Evolutionary conservation across 768 basidiomycete genomes (phyloP).

Genomic region (Leccinum boreale): DNA sequence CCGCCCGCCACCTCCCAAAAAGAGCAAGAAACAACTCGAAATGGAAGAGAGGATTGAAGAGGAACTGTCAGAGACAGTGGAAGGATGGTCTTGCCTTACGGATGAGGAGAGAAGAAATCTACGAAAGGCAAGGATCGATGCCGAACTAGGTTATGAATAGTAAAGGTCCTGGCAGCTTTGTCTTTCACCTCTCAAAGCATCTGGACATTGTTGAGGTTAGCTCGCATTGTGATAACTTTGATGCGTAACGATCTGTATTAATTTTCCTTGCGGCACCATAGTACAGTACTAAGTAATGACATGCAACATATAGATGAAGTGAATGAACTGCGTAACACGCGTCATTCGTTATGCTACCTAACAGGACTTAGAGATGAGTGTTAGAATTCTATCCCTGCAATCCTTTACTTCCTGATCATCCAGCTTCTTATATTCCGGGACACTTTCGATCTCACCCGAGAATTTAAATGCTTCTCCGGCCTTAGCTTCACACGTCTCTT

Average conservation of each 20-base stretch:
- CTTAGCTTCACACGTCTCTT: constrained; percentile 5
- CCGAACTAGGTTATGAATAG: constrained; percentile 58
- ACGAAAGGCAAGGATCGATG: constrained; percentile 58
- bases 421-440: constrained; percentile 14
- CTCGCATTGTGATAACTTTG: background rate
- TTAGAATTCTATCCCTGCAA: constrained; percentile 21
- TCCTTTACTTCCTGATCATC: constrained; percentile 12
- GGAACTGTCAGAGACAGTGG: constrained; percentile 69
- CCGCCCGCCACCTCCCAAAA: constrained; percentile 67
- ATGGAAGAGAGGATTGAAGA: constrained; percentile 79
- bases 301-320: constrained; percentile 1
- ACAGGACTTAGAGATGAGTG: constrained; percentile 11
- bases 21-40: constrained; percentile 76
- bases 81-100: constrained; percentile 51
- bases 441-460: constrained; percentile 20
- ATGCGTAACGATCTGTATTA: background rate
- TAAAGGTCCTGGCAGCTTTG: background rate
- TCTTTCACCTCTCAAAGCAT: background rate
- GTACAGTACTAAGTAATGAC: background rate
- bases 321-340: background rate
- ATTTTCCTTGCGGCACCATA: background rate
- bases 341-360: background rate
- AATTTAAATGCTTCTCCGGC: constrained; percentile 12
- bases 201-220: background rate
- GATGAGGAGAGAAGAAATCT: constrained; percentile 48